These are phyloP conservation scores for Citrus unshiu DNA, from an alignment of 345 rosid genomes.

Conservation along the genomic window DNA sequence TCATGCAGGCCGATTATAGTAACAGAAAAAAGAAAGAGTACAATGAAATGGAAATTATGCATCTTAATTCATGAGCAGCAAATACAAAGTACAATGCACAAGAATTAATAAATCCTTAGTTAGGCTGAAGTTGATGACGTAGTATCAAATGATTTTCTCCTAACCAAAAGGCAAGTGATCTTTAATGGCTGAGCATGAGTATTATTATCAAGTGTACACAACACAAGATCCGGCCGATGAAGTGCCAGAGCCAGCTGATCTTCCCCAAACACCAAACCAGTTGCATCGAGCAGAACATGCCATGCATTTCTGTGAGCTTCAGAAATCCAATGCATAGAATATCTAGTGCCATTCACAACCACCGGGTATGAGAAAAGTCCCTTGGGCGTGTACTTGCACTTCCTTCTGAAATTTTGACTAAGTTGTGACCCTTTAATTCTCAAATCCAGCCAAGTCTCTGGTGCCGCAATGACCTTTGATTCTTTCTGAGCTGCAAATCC, in stretches of 20 bases:
- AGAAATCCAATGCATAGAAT: slow-evolving; percentile 73
- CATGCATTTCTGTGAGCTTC: slow-evolving; percentile 72
- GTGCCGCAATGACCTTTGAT: slow-evolving; percentile 49
- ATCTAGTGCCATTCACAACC: slow-evolving; percentile 31
- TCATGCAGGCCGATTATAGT: background rate
- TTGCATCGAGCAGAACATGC: slow-evolving; percentile 61
- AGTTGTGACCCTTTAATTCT: slow-evolving; percentile 67
- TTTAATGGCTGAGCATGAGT: slow-evolving; percentile 35
- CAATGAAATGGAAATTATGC: background rate
- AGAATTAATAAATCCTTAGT: background rate
- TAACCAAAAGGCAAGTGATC: slow-evolving; percentile 42
- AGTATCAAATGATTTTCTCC: slow-evolving; percentile 40
- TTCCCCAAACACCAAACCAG: slow-evolving; percentile 40
- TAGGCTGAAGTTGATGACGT: slow-evolving; percentile 6
- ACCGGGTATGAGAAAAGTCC: slow-evolving; percentile 59
- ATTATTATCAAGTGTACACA: slow-evolving; percentile 35
- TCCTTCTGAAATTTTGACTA: slow-evolving; percentile 63
- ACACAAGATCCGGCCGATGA: slow-evolving; percentile 47
- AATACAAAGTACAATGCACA: background rate
- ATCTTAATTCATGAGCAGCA: background rate
- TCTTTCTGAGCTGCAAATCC: slow-evolving; percentile 44
- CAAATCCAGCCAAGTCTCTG: slow-evolving; percentile 63
- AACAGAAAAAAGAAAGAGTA: too few species aligned
- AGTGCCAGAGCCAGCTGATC: slow-evolving; percentile 46
- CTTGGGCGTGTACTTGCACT: slow-evolving; percentile 53